Conservation (phyloP, 768 basidiomycete species). For the Epithele typhae region DNA sequence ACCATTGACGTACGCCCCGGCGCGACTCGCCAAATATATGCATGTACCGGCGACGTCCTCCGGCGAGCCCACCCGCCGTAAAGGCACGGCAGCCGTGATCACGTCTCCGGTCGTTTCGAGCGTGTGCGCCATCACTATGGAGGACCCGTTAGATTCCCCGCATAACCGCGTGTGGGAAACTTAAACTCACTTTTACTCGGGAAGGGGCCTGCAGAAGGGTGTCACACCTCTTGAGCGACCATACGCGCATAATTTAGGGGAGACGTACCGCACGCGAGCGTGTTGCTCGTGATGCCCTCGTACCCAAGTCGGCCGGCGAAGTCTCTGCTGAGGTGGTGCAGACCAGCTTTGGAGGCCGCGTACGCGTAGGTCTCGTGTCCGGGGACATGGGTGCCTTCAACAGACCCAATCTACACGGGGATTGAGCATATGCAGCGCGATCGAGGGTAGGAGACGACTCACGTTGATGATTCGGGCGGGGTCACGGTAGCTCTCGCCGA, state of each 20-base stretch:
- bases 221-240: neutral
- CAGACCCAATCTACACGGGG: conserved; percentile 49
- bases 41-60: conserved; percentile 65
- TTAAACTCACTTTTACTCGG: conserved; percentile 28
- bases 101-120: conserved; percentile 41
- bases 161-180: neutral
- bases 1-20: conserved; percentile 60
- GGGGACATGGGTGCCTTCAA: conserved; percentile 53
- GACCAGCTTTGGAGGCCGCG: conserved; percentile 57
- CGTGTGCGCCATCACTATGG: conserved; percentile 50
- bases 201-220: conserved; percentile 24
- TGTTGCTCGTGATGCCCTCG: conserved; percentile 58
- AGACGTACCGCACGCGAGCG: conserved; percentile 53
- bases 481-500: conserved; percentile 34
- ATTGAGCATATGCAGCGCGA: neutral
- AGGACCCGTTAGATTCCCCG: neutral
- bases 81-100: conserved; percentile 41
- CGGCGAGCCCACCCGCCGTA: conserved; percentile 51
- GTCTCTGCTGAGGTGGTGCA: conserved; percentile 56
- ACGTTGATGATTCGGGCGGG: conserved; percentile 62
- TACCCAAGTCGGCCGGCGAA: conserved; percentile 52
- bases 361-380: conserved; percentile 62
- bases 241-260: neutral
- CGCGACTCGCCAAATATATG: conserved; percentile 56
- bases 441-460: conserved; percentile 6